These are phyloP conservation scores for Zymoseptoria tritici DNA, from an alignment of 2,329 filamentous ascomycete species.

Conservation along the genomic window DNA sequence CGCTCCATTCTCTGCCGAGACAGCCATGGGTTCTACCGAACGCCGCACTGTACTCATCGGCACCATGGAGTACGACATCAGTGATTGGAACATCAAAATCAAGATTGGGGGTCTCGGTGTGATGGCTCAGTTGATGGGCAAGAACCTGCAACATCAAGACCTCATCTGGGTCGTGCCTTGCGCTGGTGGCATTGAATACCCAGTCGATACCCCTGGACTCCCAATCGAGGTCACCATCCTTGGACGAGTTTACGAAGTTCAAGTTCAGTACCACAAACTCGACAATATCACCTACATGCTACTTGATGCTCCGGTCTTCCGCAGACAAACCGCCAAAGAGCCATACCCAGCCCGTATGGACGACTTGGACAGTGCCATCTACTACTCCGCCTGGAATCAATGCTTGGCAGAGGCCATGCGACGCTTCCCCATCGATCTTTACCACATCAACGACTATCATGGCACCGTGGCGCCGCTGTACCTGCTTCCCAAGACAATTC, in stretches of 20 bases:
- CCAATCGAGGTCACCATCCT: conserved; percentile 57
- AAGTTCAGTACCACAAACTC: conserved; percentile 56
- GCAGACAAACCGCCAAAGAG: conserved; percentile 54
- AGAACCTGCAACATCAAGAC: conserved; percentile 56
- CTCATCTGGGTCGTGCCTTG: conserved; percentile 50
- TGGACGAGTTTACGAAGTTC: conserved; percentile 52
- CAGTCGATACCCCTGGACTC: conserved; percentile 50
- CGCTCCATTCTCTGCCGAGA: conserved; percentile 17
- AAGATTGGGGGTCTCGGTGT: conserved; percentile 65
- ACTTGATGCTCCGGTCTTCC: conserved; percentile 59
- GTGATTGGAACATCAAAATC: conserved; percentile 63
- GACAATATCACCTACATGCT: conserved; percentile 63
- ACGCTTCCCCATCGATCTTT: conserved; percentile 57
- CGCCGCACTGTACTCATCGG: conserved; percentile 56
- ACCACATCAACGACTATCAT: conserved; percentile 61
- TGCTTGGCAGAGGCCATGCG: conserved; percentile 58
- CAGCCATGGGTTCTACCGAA: conserved; percentile 20
- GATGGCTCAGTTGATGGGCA: conserved; percentile 63
- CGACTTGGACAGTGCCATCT: conserved; percentile 59
- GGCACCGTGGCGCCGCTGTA: conserved; percentile 58
- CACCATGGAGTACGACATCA: conserved; percentile 66
- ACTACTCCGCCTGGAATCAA: conserved; percentile 64
- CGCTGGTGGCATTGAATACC: conserved; percentile 59
- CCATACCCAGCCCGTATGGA: conserved; percentile 64
- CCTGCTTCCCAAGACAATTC: conserved; percentile 55